Percentiles rank a stretch among this genome's conserved stretches.
Evolutionary conservation across 1,284 basidiomycete species (phyloP).

Genomic region (Kwoniella shivajii): DNA sequence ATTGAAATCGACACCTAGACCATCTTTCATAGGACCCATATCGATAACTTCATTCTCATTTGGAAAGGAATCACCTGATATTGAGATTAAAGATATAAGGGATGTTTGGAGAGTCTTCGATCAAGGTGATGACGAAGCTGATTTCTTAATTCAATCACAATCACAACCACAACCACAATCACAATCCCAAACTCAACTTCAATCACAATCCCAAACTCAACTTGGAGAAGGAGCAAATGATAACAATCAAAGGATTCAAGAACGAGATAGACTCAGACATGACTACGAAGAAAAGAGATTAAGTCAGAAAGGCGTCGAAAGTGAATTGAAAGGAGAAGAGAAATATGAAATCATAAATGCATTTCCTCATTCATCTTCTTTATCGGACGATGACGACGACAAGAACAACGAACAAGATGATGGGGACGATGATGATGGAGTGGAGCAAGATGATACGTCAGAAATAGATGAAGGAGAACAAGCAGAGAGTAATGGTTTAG

Average conservation of each 20-base stretch:
- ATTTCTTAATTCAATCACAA: constrained; percentile 10
- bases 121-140: constrained; percentile 73
- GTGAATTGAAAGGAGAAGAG: neutral
- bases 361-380: neutral
- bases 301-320: too few relatives aligned
- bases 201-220: too few relatives aligned
- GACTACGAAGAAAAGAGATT: too few relatives aligned
- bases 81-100: constrained; percentile 86
- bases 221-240: too few relatives aligned
- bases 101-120: constrained; percentile 92
- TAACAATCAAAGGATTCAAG: too few relatives aligned
- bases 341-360: constrained; percentile 22
- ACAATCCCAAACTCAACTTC: neutral
- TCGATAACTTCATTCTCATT: constrained; percentile 83
- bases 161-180: neutral
- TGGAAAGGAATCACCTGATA: constrained; percentile 76
- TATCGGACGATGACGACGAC: constrained; percentile 1
- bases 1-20: constrained; percentile 68
- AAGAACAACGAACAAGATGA: constrained; percentile 5
- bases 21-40: constrained; percentile 91
- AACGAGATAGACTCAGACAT: too few relatives aligned
- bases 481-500: neutral
- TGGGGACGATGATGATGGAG: constrained; percentile 13
- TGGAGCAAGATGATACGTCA: neutral
- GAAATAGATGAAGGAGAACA: neutral